phyloP scores from a whole-genome alignment of 164 flowering plant species.

The Vitis labrusca region DNA sequence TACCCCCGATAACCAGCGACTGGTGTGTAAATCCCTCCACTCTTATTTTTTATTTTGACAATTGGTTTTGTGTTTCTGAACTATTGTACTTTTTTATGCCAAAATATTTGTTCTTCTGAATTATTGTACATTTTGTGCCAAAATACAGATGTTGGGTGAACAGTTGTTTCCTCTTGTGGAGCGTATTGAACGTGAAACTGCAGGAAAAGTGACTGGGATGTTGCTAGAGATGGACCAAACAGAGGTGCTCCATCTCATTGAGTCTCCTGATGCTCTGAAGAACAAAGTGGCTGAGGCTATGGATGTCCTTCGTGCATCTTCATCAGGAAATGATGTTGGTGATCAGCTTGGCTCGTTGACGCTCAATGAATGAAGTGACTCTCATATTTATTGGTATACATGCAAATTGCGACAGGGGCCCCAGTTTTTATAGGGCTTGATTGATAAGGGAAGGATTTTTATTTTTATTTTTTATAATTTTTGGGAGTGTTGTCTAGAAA shows the following conservation, averaged over 20 bases:
- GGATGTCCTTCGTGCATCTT: conserved; percentile 50
- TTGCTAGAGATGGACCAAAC: conserved; percentile 78
- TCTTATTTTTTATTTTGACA: no score
- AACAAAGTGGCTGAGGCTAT: conserved; percentile 68
- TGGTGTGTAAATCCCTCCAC: conserved; percentile 27
- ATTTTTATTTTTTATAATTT: no score
- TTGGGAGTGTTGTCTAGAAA: no score
- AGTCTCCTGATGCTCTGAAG: conserved; percentile 73
- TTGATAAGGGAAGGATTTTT: no score
- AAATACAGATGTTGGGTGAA: conserved; percentile 69
- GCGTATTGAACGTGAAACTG: conserved; percentile 44
- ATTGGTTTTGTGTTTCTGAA: not conserved
- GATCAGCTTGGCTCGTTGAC: conserved; percentile 48
- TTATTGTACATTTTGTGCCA: not conserved
- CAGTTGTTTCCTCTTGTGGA: conserved; percentile 72
- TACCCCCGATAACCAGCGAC: conserved; percentile 46
- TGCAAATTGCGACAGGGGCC: no score
- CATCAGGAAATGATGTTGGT: conserved; percentile 32
- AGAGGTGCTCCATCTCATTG: conserved; percentile 76
- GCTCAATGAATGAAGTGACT: conserved; percentile 30
- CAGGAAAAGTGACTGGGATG: conserved; percentile 75
- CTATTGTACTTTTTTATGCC: not conserved
- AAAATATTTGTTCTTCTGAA: not conserved
- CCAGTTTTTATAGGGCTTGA: no score
- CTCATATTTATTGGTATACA: not conserved